These are phyloP conservation scores for Spencermartinsiella ligniputridi DNA, from an alignment of 1,139 yeast genomes.

Conservation along the genomic window DNA sequence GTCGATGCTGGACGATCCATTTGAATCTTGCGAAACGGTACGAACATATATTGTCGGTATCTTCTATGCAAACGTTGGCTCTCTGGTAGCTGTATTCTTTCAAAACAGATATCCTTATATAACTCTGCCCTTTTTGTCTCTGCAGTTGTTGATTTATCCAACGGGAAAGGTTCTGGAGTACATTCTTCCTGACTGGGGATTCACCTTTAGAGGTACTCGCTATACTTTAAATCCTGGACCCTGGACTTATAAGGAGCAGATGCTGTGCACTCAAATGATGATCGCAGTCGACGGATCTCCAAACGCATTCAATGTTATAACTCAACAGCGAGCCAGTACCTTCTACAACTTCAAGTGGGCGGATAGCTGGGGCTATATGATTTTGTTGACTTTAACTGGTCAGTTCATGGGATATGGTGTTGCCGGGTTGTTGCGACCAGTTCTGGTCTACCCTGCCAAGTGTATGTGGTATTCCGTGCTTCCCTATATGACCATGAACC, in stretches of 20 bases:
- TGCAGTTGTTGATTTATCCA: constrained; percentile 54
- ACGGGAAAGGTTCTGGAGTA: constrained; percentile 40
- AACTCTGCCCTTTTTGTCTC: constrained; percentile 41
- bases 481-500: constrained; percentile 54
- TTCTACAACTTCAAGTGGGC: constrained; percentile 45
- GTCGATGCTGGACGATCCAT: constrained; percentile 44
- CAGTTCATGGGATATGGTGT: constrained; percentile 61
- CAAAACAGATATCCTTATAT: constrained; percentile 50
- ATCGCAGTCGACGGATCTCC: constrained; percentile 35
- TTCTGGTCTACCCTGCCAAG: constrained; percentile 53
- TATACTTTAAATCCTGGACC: constrained; percentile 52
- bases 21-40: constrained; percentile 46
- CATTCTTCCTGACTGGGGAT: constrained; percentile 45
- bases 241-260: constrained; percentile 66
- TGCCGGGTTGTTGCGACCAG: constrained; percentile 56
- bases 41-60: constrained; percentile 52
- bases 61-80: constrained; percentile 51
- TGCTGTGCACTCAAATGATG: constrained; percentile 43
- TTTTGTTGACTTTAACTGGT: constrained; percentile 47
- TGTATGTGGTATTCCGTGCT: constrained; percentile 55
- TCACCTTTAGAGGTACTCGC: constrained; percentile 38
- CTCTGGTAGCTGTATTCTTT: constrained; percentile 55
- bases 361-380: constrained; percentile 45
- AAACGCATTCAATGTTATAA: constrained; percentile 34
- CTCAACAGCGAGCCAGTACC: constrained; percentile 28